Conservation (phyloP, 306 rosid species). For the Lotus japonicus region DNA sequence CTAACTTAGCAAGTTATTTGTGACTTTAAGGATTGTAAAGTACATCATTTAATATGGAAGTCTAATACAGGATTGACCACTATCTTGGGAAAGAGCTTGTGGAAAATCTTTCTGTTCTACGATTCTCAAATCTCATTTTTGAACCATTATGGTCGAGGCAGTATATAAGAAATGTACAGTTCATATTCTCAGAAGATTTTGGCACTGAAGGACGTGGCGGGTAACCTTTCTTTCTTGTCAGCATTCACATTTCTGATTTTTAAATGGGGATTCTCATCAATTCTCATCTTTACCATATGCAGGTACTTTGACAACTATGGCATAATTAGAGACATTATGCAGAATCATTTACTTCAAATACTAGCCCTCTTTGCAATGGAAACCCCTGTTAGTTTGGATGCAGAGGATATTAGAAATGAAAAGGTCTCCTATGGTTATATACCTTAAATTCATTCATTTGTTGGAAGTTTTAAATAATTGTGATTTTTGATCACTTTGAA, state of each 20-base stretch:
- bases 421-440: conserved; percentile 43
- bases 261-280: background rate
- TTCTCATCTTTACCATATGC: conserved; percentile 16
- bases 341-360: conserved; percentile 90
- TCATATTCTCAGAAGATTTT: conserved; percentile 87
- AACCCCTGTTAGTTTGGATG: conserved; percentile 92
- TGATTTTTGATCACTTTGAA: background rate
- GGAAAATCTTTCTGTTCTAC: conserved; percentile 89
- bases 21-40: conserved; percentile 2
- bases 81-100: conserved; percentile 94
- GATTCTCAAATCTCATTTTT: conserved; percentile 87
- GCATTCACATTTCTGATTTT: background rate
- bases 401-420: conserved; percentile 91
- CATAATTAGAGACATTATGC: conserved; percentile 91
- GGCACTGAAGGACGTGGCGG: conserved; percentile 99
- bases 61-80: conserved; percentile 71
- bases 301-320: conserved; percentile 90
- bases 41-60: background rate
- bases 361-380: conserved; percentile 96
- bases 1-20: background rate
- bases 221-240: conserved; percentile 37
- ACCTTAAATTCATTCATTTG: conserved; percentile 8
- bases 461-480: background rate
- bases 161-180: conserved; percentile 83
- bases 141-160: conserved; percentile 96